These are phyloP conservation scores for Boechera retrofracta DNA, from an alignment of 345 rosid species.

Conservation along the genomic window DNA sequence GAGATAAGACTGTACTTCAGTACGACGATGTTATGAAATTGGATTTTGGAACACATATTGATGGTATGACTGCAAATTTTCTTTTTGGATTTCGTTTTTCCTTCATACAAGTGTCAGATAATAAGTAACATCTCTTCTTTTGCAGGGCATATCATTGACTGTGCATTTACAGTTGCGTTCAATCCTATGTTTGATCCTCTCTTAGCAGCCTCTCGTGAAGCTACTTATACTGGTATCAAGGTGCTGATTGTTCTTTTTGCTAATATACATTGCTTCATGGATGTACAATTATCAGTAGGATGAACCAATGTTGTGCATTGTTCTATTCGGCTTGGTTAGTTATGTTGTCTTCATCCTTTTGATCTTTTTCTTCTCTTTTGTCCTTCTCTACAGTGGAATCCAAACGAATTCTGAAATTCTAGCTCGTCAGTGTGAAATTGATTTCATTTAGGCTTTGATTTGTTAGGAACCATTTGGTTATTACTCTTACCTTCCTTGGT, in stretches of 20 bases:
- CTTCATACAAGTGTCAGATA: not conserved
- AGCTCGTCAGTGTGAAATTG: not conserved
- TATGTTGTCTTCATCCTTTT: not conserved
- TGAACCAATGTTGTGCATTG: slow-evolving; percentile 10
- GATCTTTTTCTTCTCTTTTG: not conserved
- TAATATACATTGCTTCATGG: not conserved
- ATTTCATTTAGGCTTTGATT: not conserved
- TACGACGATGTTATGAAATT: slow-evolving; percentile 96
- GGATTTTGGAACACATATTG: slow-evolving; percentile 97
- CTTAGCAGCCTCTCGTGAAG: slow-evolving; percentile 94
- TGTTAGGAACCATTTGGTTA: not conserved
- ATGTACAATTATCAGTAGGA: not conserved
- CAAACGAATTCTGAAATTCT: not conserved
- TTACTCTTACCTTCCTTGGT: slow-evolving; percentile 7
- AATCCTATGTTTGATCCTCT: slow-evolving; percentile 94
- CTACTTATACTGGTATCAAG: slow-evolving; percentile 96
- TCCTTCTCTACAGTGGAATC: not conserved
- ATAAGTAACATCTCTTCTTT: slow-evolving; percentile 40
- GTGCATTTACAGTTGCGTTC: slow-evolving; percentile 99
- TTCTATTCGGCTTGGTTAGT: slow-evolving; percentile 1
- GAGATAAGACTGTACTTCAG: slow-evolving; percentile 97
- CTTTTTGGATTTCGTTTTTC: not conserved
- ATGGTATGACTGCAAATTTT: slow-evolving; percentile 54
- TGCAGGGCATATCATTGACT: slow-evolving; percentile 86
- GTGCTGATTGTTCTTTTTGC: slow-evolving; percentile 44